Conservation (phyloP, 441 rosid genomes). For the Eutrema salsugineum region DNA sequence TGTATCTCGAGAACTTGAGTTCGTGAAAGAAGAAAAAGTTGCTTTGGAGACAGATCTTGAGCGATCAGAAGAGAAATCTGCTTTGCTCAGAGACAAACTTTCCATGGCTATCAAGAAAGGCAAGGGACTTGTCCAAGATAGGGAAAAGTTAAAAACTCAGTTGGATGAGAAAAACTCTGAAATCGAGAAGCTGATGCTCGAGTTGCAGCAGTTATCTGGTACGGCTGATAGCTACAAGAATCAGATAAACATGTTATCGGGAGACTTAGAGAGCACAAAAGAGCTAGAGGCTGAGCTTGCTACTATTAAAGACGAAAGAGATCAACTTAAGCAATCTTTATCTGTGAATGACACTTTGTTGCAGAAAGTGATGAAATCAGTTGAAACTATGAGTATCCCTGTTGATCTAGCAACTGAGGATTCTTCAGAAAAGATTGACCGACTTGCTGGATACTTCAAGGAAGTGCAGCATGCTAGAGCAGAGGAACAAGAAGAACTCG, state of each 20-base stretch:
- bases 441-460: constrained; percentile 51
- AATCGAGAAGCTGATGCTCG: constrained; percentile 60
- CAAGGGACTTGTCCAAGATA: constrained; percentile 89
- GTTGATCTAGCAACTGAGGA: constrained; percentile 45
- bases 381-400: constrained; percentile 54
- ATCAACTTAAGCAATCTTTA: constrained; percentile 64
- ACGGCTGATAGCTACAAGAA: constrained; percentile 47
- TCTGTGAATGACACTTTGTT: constrained; percentile 55
- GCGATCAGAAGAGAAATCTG: constrained; percentile 80
- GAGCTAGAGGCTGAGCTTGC: constrained; percentile 66
- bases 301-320: constrained; percentile 44
- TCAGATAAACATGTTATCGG: constrained; percentile 52
- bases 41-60: constrained; percentile 63
- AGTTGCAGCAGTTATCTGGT: constrained; percentile 56
- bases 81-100: constrained; percentile 76
- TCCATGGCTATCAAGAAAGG: constrained; percentile 97
- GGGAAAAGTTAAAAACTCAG: constrained; percentile 63
- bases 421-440: constrained; percentile 61
- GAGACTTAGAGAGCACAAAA: constrained; percentile 50
- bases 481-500: constrained; percentile 53
- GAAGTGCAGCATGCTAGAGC: constrained; percentile 58
- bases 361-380: constrained; percentile 48
- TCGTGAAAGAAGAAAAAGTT: constrained; percentile 56
- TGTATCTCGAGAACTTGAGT: constrained; percentile 44
- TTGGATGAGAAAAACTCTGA: constrained; percentile 71